Evolutionary conservation across 306 rosid genomes (phyloP), one percentile per base, ranked within the genome.

Genomic region (Fragaria nilgerrensis): DNA sequence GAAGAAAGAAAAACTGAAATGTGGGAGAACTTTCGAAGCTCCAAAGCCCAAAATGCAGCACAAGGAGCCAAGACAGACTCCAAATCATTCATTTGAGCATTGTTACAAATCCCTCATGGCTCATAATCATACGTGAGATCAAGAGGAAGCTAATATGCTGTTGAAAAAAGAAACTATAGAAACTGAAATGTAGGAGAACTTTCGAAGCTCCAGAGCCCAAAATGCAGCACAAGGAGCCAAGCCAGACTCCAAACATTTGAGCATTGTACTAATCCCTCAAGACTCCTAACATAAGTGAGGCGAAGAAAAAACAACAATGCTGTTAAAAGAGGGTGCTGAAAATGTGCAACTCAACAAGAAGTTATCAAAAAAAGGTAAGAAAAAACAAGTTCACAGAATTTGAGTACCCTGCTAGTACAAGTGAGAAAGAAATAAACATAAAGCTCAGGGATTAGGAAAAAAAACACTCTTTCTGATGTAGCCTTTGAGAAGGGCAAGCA

Each of bases 11-110:
- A 41, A 25, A 25, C 25, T 27, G 9, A 48, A 27, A 52, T 72
- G 65, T 72, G 64, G 65, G 76, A 72, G 65, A 52, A 49, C 56
- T 71, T 50, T 39, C 45, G 34, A 50, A 39, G 29, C 56, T 56
- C 75, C 22, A 71, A 12, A 39, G 45, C 29, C 2, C 22, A 27
- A 71, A 37, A 50, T 49, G 75, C 29, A 50, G 63, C 63, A 50
- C 61, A 71, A 50, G 63, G 75, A 50, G 63, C 63, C 75, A 50
- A 50, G 75, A 71, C 47, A 71, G 34, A 17, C 27, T 55, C 61
- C 61, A 55, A 20, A 55, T 55, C 44, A 41, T 41, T 11, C 44
- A 55, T 55, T 20, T 55, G 27, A 55, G 61, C 61, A n/a, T 55
- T 53, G 61, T 11, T 41, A 25, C 17, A 11, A 59, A 59, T 61